Evolutionary conservation across 306 rosid species (phyloP).

Genomic region (Cucurbita moschata): DNA sequence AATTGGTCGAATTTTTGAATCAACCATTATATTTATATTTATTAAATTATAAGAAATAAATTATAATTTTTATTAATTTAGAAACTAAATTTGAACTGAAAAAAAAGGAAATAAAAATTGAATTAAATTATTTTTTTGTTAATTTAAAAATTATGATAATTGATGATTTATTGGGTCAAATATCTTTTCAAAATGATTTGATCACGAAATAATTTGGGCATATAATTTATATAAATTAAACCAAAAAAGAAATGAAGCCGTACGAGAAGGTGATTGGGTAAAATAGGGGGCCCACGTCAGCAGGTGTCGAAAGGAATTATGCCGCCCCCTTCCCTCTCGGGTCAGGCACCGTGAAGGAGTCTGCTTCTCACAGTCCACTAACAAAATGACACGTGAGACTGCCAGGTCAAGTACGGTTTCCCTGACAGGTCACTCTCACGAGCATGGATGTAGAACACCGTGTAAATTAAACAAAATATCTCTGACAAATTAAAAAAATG

Average conservation of each 20-base stretch:
- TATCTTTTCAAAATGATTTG: not conserved
- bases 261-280: not conserved
- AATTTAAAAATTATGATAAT: not conserved
- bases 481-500: not conserved
- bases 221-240: not conserved
- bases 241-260: not conserved
- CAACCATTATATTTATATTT: no score
- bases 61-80: no score
- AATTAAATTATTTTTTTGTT: not conserved
- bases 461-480: not conserved
- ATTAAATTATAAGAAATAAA: no score
- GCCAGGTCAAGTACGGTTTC: constrained; percentile 10
- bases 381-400: not conserved
- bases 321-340: constrained; percentile 8
- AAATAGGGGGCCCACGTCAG: not conserved
- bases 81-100: no score
- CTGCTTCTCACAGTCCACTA: not conserved
- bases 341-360: constrained; percentile 7
- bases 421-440: constrained; percentile 6
- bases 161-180: not conserved
- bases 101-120: not conserved
- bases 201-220: not conserved
- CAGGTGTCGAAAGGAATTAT: constrained; percentile 6
- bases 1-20: no score
- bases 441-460: constrained; percentile 6